phyloP scores from a whole-genome alignment of 1,284 basidiomycete genomes.

The Cystobasidium sp. region DNA sequence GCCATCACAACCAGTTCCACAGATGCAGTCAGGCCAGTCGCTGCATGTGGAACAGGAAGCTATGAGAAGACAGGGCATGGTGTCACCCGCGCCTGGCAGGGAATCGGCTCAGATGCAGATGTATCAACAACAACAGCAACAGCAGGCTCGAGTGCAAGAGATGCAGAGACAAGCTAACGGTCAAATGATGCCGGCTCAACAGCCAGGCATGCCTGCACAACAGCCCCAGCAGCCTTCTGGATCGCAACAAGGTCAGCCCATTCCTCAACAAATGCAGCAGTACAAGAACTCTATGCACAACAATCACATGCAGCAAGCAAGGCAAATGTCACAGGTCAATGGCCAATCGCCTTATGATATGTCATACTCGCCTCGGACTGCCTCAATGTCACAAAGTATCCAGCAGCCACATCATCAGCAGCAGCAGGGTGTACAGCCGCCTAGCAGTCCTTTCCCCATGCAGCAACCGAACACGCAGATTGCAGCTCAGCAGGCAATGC shows the following conservation, averaged over 20 bases:
- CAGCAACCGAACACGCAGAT: conserved; percentile 16
- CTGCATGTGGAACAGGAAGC: conserved; percentile 17
- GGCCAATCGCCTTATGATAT: conserved; percentile 1
- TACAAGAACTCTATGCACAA: conserved; percentile 20
- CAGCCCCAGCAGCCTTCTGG: conserved; percentile 1
- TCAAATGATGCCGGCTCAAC: neutral
- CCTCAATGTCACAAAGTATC: neutral
- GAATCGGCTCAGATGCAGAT: neutral
- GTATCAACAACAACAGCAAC: conserved; percentile 13
- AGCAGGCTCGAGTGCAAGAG: conserved; percentile 14
- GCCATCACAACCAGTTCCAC: neutral
- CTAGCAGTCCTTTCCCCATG: neutral
- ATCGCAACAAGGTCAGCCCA: neutral
- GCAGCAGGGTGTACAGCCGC: neutral
- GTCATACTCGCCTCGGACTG: conserved; percentile 7
- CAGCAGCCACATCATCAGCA: neutral
- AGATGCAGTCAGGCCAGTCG: neutral
- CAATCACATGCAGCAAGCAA: conserved; percentile 8
- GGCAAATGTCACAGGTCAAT: conserved; percentile 3
- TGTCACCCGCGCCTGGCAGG: conserved; percentile 1
- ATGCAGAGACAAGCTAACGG: conserved; percentile 18
- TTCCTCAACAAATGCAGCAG: conserved; percentile 23
- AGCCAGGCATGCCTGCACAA: neutral
- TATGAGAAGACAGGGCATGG: neutral
- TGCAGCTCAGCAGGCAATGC: conserved; percentile 7